Evolutionary conservation across 352 stramenopile genomes (phyloP).

Genomic region (Phytophthora citrophthora): DNA sequence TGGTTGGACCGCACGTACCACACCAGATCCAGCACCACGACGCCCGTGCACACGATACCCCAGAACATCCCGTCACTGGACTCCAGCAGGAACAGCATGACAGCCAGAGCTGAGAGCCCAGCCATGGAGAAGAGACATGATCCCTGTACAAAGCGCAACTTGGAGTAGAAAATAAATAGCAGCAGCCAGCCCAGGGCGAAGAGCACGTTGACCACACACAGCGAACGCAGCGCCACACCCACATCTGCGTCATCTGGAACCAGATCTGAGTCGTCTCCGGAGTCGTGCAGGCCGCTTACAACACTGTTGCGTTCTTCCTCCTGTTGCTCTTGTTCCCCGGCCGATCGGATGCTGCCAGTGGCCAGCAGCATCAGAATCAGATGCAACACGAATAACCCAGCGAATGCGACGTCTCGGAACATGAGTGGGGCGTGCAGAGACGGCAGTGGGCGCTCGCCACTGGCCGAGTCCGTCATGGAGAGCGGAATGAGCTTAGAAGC

Average conservation of each 20-base stretch:
- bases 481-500: constrained; percentile 66
- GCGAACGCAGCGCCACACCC: constrained; percentile 60
- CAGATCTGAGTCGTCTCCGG: constrained; percentile 15
- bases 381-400: constrained; percentile 58
- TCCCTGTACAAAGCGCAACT: constrained; percentile 73
- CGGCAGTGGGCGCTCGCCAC: constrained; percentile 60
- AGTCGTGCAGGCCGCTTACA: constrained; percentile 31
- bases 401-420: constrained; percentile 66
- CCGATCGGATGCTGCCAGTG: constrained; percentile 46
- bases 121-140: constrained; percentile 72
- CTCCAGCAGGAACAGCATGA: constrained; percentile 63
- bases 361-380: constrained; percentile 55
- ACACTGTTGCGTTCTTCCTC: constrained; percentile 34
- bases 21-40: constrained; percentile 60
- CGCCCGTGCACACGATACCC: constrained; percentile 43
- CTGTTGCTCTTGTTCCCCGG: constrained; percentile 27
- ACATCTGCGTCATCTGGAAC: constrained; percentile 48
- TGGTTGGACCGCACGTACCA: constrained; percentile 76
- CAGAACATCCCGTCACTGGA: constrained; percentile 57
- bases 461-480: constrained; percentile 72
- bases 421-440: constrained; percentile 66
- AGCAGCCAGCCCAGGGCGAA: constrained; percentile 75
- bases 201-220: constrained; percentile 76
- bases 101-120: constrained; percentile 54
- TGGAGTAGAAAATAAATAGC: constrained; percentile 78